Evolutionary conservation across 2,329 filamentous ascomycete genomes (phyloP), one percentile per base, ranked within the genome.

Genomic region (Hymenoscyphus linearis): DNA sequence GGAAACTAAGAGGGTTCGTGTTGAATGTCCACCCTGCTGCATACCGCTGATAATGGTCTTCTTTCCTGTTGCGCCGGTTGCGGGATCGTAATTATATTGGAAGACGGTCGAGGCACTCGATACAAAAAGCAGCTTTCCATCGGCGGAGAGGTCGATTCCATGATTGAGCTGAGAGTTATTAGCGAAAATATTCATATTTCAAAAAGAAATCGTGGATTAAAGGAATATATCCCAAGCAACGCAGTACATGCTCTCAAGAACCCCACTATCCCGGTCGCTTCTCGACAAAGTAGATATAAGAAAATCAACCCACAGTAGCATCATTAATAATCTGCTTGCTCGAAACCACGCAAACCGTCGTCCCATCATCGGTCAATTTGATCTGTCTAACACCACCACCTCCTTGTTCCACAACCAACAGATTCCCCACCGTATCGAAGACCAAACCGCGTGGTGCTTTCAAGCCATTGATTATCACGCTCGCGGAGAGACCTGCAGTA

Each of bases 1-100:
- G 0, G 87, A 85, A 14, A 88, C 74, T 40, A 90, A 78, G 1
- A 92, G 76, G 0, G 88, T 91, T 37, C 89, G 80, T 0, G 87
- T 87, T 4, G 78, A 81, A 67, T 91, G 87, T 55, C 85, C 87
- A 4, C 76, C 73, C 62, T 80, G 81, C 66, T 68, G 78, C 86
- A 91, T 90, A 65, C 84, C 84, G 40, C 76, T 76, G 54, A 92
- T 76, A 3, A 91, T 62, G 2, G 80, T 83, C 62, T 77, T 76
- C 56, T 78, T 79, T 47, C 70, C 66, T 47, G 84, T 78, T 3
- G 80, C 79, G 53, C 76, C 77, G 7, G 77, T 73, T 3, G 72
- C 70, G n/a, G 82, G 74, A 70, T 89, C 79, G 71, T 92, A 92
- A 34, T 77, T 71, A 84, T 86, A 91, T 2, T 82, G 76, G 69